Percentiles rank a stretch among this genome's conserved stretches.
phyloP scores from a whole-genome alignment of 108 stramenopile species.

The Stephanodiscus triporus region DNA sequence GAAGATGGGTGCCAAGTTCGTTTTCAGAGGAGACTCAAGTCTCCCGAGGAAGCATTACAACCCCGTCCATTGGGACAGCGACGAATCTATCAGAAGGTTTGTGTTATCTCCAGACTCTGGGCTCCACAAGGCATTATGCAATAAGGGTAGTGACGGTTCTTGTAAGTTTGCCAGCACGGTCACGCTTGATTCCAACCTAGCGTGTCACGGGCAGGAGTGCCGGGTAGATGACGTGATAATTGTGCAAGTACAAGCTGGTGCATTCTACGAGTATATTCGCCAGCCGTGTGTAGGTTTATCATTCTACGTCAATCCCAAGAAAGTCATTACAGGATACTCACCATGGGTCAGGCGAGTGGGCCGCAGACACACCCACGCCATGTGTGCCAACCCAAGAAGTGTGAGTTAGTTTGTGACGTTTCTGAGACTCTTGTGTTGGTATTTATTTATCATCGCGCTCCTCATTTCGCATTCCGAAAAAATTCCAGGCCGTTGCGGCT shows the following conservation, averaged over 20 bases:
- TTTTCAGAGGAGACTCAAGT: constrained; percentile 36
- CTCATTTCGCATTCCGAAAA: too few species aligned
- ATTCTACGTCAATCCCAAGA: constrained; percentile 57
- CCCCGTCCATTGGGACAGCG: constrained; percentile 22
- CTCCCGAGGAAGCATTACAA: constrained; percentile 24
- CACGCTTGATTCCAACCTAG: constrained; percentile 43
- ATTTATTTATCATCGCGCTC: too few species aligned
- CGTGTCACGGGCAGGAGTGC: constrained; percentile 64
- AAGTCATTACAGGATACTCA: constrained; percentile 41
- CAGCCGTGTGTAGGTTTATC: constrained; percentile 58
- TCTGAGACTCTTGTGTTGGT: too few species aligned
- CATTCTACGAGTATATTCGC: constrained; percentile 68
- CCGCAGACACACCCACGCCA: constrained; percentile 31
- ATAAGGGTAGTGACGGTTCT: constrained; percentile 21
- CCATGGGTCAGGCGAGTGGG: background rate
- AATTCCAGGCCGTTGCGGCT: constrained; percentile 20
- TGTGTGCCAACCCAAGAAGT: constrained; percentile 45
- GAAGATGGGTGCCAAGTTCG: constrained; percentile 43
- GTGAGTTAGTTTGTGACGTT: too few species aligned
- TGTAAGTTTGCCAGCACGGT: constrained; percentile 52
- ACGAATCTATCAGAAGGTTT: constrained; percentile 43
- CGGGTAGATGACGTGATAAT: constrained; percentile 52
- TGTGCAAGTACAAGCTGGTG: constrained; percentile 52
- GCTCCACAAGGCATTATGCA: constrained; percentile 53
- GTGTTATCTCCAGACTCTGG: constrained; percentile 37